Evolutionary conservation across 768 basidiomycete genomes (phyloP).

Genomic region (Leccinum aurantiacum): DNA sequence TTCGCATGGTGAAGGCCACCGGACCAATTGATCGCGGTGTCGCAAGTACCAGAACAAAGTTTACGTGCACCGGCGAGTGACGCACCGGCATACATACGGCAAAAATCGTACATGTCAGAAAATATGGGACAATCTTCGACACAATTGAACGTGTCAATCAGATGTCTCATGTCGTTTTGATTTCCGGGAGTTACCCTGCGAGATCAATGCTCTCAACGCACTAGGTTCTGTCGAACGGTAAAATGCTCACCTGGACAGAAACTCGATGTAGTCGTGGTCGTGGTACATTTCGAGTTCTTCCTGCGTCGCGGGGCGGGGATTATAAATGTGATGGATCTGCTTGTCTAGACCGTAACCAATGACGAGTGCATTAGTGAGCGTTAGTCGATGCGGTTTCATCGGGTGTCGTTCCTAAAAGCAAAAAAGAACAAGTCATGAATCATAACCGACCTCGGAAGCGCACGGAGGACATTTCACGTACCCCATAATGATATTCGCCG

Average conservation of each 20-base stretch:
- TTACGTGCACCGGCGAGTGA: constrained; percentile 91
- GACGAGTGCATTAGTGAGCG: constrained; percentile 92
- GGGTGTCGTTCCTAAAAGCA: constrained; percentile 85
- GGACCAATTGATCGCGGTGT: constrained; percentile 99
- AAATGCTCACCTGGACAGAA: constrained; percentile 73
- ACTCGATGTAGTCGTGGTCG: constrained; percentile 94
- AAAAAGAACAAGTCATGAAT: neutral
- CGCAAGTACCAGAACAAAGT: constrained; percentile 78
- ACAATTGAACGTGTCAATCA: constrained; percentile 88
- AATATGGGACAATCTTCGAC: constrained; percentile 98
- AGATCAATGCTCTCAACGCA: neutral
- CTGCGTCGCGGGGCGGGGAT: constrained; percentile 84
- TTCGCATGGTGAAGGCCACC: constrained; percentile 98
- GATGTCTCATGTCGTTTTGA: constrained; percentile 64
- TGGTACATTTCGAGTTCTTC: constrained; percentile 91
- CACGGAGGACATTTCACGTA: constrained; percentile 38
- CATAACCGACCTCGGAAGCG: constrained; percentile 4
- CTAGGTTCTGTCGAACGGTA: neutral
- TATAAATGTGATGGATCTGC: constrained; percentile 89
- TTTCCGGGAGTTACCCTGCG: constrained; percentile 81
- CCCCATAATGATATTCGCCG: constrained; percentile 96
- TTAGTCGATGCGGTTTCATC: constrained; percentile 98
- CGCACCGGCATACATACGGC: constrained; percentile 89
- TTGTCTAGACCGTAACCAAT: constrained; percentile 96
- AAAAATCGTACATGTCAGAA: constrained; percentile 92